phyloP scores from a whole-genome alignment of 1,284 basidiomycete species.

The Cystobasidiaceae sp. region DNA sequence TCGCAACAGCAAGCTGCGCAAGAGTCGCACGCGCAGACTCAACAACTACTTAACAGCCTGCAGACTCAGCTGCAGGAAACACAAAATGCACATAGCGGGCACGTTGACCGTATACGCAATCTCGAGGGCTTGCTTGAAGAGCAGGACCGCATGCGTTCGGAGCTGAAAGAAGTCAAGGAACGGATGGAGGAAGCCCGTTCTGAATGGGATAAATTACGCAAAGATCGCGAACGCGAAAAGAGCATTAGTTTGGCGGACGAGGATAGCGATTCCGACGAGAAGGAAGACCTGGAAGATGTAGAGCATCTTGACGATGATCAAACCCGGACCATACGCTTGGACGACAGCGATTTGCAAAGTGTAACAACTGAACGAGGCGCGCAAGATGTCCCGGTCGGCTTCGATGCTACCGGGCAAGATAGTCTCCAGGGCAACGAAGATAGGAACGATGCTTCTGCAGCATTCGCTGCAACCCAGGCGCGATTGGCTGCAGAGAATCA shows the following conservation, averaged over 20 bases:
- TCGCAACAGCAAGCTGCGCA: conserved; percentile 54
- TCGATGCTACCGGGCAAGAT: neutral
- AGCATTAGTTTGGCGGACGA: conserved; percentile 48
- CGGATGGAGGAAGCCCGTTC: conserved; percentile 46
- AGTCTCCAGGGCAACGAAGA: neutral
- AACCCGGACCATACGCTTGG: conserved; percentile 44
- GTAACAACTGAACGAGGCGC: neutral
- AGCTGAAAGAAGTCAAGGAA: conserved; percentile 56
- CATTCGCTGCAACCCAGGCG: conserved; percentile 5
- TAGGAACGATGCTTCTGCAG: neutral
- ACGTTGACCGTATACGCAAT: conserved; percentile 78
- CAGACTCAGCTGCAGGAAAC: conserved; percentile 82
- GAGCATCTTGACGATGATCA: conserved; percentile 52
- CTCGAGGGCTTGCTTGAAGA: conserved; percentile 74
- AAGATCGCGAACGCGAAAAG: conserved; percentile 35
- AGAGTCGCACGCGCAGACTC: conserved; percentile 50
- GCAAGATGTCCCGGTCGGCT: neutral
- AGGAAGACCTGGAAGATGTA: conserved; percentile 27
- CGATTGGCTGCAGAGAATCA: conserved; percentile 51
- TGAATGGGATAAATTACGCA: conserved; percentile 35
- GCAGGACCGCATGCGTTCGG: conserved; percentile 76
- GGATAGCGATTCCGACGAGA: conserved; percentile 52
- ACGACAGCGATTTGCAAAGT: neutral
- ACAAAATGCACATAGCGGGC: conserved; percentile 67
- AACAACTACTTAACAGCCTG: conserved; percentile 48